Evolutionary conservation across 306 rosid species (phyloP).

Genomic region (Geum urbanum): DNA sequence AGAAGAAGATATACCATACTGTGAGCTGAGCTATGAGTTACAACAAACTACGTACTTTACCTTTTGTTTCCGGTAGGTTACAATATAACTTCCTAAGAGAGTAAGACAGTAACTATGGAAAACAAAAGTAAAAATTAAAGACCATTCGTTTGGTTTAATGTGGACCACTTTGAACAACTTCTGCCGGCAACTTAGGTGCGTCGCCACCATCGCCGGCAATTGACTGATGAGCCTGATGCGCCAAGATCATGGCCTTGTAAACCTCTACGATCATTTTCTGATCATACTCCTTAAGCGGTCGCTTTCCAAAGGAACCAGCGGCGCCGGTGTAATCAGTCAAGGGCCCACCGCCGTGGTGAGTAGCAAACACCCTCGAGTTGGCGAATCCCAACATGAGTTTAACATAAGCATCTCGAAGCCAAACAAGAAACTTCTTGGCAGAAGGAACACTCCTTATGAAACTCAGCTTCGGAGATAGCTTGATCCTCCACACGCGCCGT

Average conservation of each 20-base stretch:
- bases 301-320: slow-evolving; percentile 23
- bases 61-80: too few species aligned
- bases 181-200: not conserved
- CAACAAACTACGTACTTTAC: too few species aligned
- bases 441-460: slow-evolving; percentile 37
- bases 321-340: not conserved
- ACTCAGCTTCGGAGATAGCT: slow-evolving; percentile 42
- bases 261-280: slow-evolving; percentile 60
- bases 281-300: slow-evolving; percentile 66
- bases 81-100: too few species aligned
- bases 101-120: not conserved
- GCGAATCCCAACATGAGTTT: slow-evolving; percentile 68
- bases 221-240: slow-evolving; percentile 34
- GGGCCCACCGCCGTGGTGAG: slow-evolving; percentile 31
- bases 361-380: slow-evolving; percentile 41
- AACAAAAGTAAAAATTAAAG: too few species aligned
- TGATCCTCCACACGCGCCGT: slow-evolving; percentile 54
- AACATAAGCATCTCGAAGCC: slow-evolving; percentile 78
- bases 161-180: not conserved
- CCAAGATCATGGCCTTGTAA: slow-evolving; percentile 48
- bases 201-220: not conserved
- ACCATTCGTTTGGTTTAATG: not conserved
- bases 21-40: too few species aligned
- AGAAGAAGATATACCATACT: too few species aligned
- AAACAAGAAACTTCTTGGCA: slow-evolving; percentile 49